Percentiles rank a stretch among this genome's conserved stretches.
Conservation (phyloP, 345 rosid genomes). For the Dipteronia dyeriana region DNA sequence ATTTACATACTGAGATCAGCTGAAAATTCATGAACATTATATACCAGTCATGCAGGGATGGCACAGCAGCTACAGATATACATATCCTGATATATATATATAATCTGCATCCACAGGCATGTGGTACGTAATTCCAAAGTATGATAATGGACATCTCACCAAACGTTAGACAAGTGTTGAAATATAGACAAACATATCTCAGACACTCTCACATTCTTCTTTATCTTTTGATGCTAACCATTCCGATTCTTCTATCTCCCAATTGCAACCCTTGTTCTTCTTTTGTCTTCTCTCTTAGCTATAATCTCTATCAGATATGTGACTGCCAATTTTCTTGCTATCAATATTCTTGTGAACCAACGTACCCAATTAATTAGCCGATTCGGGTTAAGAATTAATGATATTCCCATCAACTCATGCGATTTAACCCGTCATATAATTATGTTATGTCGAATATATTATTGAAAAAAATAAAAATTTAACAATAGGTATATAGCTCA, state of each 20-base stretch:
- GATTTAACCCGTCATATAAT: too few relatives aligned
- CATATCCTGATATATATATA: neutral
- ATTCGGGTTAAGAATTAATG: too few relatives aligned
- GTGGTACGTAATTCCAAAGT: too few relatives aligned
- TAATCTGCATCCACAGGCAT: neutral
- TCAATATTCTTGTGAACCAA: too few relatives aligned
- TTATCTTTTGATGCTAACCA: conserved; percentile 9
- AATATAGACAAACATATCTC: conserved; percentile 9
- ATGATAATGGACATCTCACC: conserved; percentile 29
- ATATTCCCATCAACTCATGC: too few relatives aligned
- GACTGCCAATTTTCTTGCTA: too few relatives aligned
- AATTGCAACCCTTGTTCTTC: neutral
- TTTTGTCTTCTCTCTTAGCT: neutral
- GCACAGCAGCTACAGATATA: neutral
- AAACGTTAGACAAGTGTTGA: conserved; percentile 15
- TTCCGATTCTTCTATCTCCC: conserved; percentile 14
- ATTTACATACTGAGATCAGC: neutral
- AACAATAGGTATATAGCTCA: too few relatives aligned
- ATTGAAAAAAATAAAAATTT: too few relatives aligned
- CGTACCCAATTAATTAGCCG: too few relatives aligned
- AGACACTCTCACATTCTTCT: conserved; percentile 32
- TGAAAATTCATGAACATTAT: neutral
- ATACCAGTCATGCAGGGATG: conserved; percentile 13
- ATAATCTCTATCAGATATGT: neutral
- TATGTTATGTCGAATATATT: too few relatives aligned